Conservation (phyloP, 1,284 basidiomycete genomes). For the Tausonia pullulans region DNA sequence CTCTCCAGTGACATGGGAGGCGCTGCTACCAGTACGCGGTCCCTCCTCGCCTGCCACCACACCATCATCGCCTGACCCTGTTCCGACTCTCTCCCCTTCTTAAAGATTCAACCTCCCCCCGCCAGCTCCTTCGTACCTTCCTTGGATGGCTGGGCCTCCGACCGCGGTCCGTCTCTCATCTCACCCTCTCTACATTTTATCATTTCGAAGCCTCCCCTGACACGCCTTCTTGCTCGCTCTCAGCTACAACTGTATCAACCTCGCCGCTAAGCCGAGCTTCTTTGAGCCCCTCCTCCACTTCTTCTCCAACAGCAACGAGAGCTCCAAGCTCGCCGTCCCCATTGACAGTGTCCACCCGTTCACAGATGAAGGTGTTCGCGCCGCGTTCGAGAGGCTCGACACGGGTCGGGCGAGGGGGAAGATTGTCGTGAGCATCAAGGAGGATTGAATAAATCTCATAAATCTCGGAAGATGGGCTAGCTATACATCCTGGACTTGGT, state of each 20-base stretch:
- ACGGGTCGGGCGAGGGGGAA: conserved; percentile 50
- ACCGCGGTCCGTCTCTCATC: neutral
- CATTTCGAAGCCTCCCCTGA: conserved; percentile 12
- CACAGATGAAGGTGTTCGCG: conserved; percentile 39
- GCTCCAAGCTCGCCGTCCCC: conserved; percentile 45
- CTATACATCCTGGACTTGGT: too few relatives aligned
- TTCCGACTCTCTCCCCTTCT: neutral
- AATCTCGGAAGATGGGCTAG: too few relatives aligned
- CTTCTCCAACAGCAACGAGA: conserved; percentile 5
- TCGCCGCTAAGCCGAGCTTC: conserved; percentile 19
- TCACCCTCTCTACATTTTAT: neutral
- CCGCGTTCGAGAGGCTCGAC: conserved; percentile 40
- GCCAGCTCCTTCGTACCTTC: conserved; percentile 8
- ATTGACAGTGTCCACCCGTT: conserved; percentile 48
- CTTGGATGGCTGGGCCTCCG: conserved; percentile 15
- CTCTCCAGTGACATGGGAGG: too few relatives aligned
- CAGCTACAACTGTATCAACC: conserved; percentile 25
- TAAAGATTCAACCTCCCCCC: conserved; percentile 17
- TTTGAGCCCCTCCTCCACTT: conserved; percentile 23
- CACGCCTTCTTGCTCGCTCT: conserved; percentile 15
- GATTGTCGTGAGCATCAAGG: conserved; percentile 35
- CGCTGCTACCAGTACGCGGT: too few relatives aligned
- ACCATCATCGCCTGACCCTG: too few relatives aligned
- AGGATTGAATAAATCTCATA: neutral
- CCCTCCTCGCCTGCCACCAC: too few relatives aligned